A percentile compares a stretch with the other conserved stretches of the same genome.
phyloP scores from a whole-genome alignment of 192 early-diverging fungal species.

The Coemansia sp. region DNA sequence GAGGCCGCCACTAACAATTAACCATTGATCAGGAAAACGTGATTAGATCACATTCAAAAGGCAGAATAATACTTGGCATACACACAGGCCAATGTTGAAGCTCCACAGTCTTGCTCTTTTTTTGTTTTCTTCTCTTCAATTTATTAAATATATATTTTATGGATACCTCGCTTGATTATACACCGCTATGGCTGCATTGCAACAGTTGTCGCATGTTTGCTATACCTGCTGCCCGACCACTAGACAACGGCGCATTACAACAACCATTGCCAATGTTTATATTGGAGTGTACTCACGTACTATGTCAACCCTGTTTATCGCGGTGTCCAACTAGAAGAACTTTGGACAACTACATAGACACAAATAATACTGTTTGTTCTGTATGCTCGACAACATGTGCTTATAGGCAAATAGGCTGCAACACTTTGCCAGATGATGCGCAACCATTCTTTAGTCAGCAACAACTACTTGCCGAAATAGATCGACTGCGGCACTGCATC shows the following conservation, averaged over 20 bases:
- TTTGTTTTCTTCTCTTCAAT: background rate
- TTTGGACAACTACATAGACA: background rate
- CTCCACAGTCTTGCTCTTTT: too few species aligned
- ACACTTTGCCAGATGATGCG: conserved; percentile 23
- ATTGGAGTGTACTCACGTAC: conserved; percentile 45
- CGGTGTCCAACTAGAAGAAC: background rate
- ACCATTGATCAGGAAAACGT: too few species aligned
- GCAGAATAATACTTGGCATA: background rate
- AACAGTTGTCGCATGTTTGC: conserved; percentile 41
- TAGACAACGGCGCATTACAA: background rate
- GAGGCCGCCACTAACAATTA: too few species aligned
- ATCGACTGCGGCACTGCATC: conserved; percentile 37
- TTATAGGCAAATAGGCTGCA: conserved; percentile 17
- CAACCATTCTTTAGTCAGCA: conserved; percentile 27
- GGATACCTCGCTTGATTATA: background rate
- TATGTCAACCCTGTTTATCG: conserved; percentile 25
- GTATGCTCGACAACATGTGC: conserved; percentile 39
- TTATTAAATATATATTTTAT: background rate
- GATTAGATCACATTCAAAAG: too few species aligned
- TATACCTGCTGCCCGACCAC: background rate
- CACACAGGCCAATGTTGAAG: background rate
- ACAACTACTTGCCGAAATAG: conserved; percentile 33
- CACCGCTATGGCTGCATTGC: conserved; percentile 47
- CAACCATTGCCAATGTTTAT: conserved; percentile 5
- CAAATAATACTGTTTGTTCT: conserved; percentile 13